These are phyloP conservation scores for Silene noctiflora DNA, from an alignment of 179 eudicot genomes.

Conservation along the genomic window DNA sequence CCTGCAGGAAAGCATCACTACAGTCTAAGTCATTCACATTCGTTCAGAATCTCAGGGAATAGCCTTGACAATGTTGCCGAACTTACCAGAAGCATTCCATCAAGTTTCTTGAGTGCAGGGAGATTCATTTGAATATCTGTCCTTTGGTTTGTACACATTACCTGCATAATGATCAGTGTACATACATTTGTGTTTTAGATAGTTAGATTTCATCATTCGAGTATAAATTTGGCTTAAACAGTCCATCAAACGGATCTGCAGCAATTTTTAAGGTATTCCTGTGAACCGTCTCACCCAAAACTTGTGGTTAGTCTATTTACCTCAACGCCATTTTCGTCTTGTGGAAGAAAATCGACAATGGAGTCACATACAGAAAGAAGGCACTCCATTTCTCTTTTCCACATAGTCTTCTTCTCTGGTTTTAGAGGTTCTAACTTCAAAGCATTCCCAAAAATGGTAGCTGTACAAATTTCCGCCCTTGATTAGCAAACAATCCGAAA, in stretches of 20 bases:
- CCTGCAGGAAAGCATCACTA: slow-evolving; percentile 36
- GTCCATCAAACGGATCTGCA: background rate
- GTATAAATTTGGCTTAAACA: background rate
- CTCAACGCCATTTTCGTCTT: slow-evolving; percentile 58
- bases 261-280: background rate
- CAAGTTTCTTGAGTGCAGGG: slow-evolving; percentile 83
- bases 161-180: slow-evolving; percentile 33
- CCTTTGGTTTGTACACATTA: slow-evolving; percentile 65
- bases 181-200: background rate
- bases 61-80: background rate
- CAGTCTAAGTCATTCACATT: background rate
- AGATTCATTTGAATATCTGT: slow-evolving; percentile 74
- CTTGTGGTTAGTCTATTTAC: slow-evolving; percentile 24
- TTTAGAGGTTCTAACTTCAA: slow-evolving; percentile 75
- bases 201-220: no score
- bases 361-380: slow-evolving; percentile 81
- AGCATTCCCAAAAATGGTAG: slow-evolving; percentile 82
- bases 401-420: slow-evolving; percentile 68
- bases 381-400: slow-evolving; percentile 97
- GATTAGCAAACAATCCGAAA: background rate
- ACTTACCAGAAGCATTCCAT: slow-evolving; percentile 80
- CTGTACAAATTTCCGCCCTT: slow-evolving; percentile 31
- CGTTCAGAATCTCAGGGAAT: background rate
- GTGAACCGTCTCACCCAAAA: background rate
- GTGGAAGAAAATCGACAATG: slow-evolving; percentile 69